These are phyloP conservation scores for Botryotinia calthae DNA, from an alignment of 2,329 filamentous ascomycete genomes.

Conservation along the genomic window DNA sequence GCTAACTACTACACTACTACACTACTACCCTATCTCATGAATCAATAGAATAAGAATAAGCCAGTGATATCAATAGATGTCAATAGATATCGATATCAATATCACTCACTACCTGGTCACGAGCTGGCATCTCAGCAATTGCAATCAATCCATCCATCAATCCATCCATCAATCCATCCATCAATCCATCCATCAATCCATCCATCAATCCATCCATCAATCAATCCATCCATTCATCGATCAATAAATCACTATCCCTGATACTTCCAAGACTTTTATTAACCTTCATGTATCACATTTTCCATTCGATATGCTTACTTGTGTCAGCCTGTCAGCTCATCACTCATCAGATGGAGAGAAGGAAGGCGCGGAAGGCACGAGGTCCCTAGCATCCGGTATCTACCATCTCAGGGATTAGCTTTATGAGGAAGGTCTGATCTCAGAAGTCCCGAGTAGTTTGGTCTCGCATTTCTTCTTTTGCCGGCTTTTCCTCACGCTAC, in stretches of 20 bases:
- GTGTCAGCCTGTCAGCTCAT: not conserved
- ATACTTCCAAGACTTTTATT: not conserved
- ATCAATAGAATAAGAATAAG: not conserved
- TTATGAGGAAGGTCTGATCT: conserved; percentile 5
- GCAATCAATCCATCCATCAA: not conserved
- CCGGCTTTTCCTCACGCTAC: not conserved
- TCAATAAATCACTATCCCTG: not conserved
- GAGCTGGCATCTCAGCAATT: not conserved
- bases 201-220: too few relatives aligned
- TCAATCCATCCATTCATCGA: not conserved
- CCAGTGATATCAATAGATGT: not conserved
- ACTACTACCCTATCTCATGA: not conserved
- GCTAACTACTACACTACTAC: too few relatives aligned
- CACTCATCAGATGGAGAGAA: not conserved
- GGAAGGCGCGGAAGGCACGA: not conserved
- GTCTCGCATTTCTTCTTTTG: not conserved
- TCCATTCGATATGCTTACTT: not conserved
- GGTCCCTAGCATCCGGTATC: not conserved
- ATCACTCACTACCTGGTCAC: too few relatives aligned
- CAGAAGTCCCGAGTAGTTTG: not conserved
- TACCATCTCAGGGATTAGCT: not conserved
- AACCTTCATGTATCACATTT: not conserved
- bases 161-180: too few relatives aligned
- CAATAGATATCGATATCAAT: not conserved
- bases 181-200: too few relatives aligned